phyloP scores from a whole-genome alignment of 352 stramenopile species.

The Peronospora belbahrii region DNA sequence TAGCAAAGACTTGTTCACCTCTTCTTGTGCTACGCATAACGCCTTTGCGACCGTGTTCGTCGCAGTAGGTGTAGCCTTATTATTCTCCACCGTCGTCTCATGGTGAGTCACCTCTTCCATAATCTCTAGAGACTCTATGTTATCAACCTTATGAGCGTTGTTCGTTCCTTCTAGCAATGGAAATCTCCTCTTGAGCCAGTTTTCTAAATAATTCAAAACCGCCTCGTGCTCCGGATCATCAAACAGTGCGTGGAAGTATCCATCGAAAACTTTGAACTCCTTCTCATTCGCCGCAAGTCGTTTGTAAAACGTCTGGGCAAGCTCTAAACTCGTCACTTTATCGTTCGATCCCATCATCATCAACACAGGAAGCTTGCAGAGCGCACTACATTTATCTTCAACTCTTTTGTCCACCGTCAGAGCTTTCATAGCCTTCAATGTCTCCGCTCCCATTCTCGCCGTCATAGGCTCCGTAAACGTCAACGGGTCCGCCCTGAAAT shows the following conservation, averaged over 20 bases:
- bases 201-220: slow-evolving; percentile 29
- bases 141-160: slow-evolving; percentile 8
- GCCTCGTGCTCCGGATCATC: slow-evolving; percentile 46
- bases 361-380: slow-evolving; percentile 27
- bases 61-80: too few species aligned
- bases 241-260: slow-evolving; percentile 52
- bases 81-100: not conserved
- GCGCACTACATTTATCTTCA: slow-evolving; percentile 16
- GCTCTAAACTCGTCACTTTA: slow-evolving; percentile 42
- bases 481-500: slow-evolving; percentile 36
- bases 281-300: slow-evolving; percentile 42
- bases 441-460: slow-evolving; percentile 35
- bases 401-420: slow-evolving; percentile 31
- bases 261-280: slow-evolving; percentile 50
- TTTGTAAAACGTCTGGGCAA: slow-evolving; percentile 42
- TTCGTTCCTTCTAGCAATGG: slow-evolving; percentile 5
- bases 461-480: slow-evolving; percentile 35
- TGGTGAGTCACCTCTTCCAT: not conserved
- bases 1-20: too few species aligned
- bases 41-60: too few species aligned
- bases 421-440: slow-evolving; percentile 29
- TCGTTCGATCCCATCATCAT: slow-evolving; percentile 49
- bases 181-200: slow-evolving; percentile 44
- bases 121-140: not conserved
- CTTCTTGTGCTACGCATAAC: too few species aligned